A percentile compares a stretch with the other conserved stretches of the same genome.
These are phyloP conservation scores for Populus hybrid DNA, from an alignment of 441 rosid genomes.

Conservation along the genomic window DNA sequence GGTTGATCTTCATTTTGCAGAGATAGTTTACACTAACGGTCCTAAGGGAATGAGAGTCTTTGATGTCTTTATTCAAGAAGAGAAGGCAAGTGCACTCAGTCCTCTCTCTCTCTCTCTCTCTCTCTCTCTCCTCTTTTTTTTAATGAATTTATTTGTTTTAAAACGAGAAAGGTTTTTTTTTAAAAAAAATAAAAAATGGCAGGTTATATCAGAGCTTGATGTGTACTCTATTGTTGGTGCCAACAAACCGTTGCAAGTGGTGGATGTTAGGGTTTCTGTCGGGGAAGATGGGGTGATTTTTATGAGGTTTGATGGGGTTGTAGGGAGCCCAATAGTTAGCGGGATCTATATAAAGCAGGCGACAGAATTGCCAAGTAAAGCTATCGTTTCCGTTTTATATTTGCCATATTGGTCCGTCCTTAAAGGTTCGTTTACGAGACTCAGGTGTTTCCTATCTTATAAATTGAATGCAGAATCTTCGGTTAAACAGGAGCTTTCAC, in stretches of 20 bases:
- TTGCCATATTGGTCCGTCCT: not conserved
- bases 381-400: slow-evolving; percentile 7
- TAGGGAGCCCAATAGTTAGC: slow-evolving; percentile 69
- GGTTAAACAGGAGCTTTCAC: slow-evolving; percentile 39
- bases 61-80: slow-evolving; percentile 78
- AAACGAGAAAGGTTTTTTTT: not conserved
- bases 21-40: slow-evolving; percentile 71
- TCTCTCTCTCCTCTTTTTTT: not conserved
- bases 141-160: not conserved
- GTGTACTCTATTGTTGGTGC: slow-evolving; percentile 70
- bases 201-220: slow-evolving; percentile 79
- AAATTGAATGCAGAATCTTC: slow-evolving; percentile 12
- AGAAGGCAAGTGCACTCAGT: slow-evolving; percentile 49
- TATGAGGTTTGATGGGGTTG: slow-evolving; percentile 64
- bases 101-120: not conserved
- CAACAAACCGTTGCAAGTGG: slow-evolving; percentile 67
- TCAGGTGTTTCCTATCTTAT: slow-evolving; percentile 12
- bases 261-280: slow-evolving; percentile 52
- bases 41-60: slow-evolving; percentile 84
- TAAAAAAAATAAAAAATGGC: slow-evolving; percentile 26
- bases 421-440: not conserved
- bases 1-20: slow-evolving; percentile 77
- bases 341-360: slow-evolving; percentile 71
- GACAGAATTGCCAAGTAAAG: slow-evolving; percentile 41
- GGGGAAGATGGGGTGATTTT: slow-evolving; percentile 48